Evolutionary conservation across 2,329 filamentous ascomycete genomes (phyloP), one percentile per base, ranked within the genome.

Genomic region (Aspergillus calidoustus): DNA sequence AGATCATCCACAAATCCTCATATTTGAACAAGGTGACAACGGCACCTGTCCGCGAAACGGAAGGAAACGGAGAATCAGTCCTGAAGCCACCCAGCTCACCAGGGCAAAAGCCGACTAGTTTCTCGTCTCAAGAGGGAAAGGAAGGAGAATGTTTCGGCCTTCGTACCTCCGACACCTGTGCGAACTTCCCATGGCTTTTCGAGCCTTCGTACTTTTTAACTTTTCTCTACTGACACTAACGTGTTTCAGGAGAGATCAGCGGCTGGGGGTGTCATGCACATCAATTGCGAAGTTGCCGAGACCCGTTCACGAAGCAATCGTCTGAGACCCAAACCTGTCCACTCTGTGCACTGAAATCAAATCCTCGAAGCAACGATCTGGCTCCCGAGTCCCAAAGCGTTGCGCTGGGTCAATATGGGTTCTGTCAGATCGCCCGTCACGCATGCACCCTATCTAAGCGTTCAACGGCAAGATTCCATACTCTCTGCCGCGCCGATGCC

Each of bases 1-100:
- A 67, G 70, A 75, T 75, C 72, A 73, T 61, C 66, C 67, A 59
- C 54, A 22, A 62, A 59, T 62, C 49, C 57, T 30, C 38, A 28
- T 54, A 58, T 64, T 67, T 65, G 51, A 49, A 49, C 60, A 44
- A 43, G 50, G 50, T 25, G 19, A n/a, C 19, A 41, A 28, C 22
- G 23, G 22, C 22, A 34, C 11, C 31, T 41, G 15, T n/a, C 38
- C 22, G 19, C 9, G 48, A 25, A 15, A 25, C 48, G 56, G 53
- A 55, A 25, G 15, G 43, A 47, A 7, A 28, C 25, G 41, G 53
- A 47, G 53, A 34, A 55, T 31, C 9, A 13, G 17, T 28, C 34
- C 43, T 19, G 7, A 8, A 13, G 31, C 31, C 7, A 11, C 31
- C 9, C 9, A 38, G 15, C 15, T 13, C 31, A 13, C 31, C 31